phyloP scores from a whole-genome alignment of 495 filamentous ascomycete species.

The Talaromyces adpressus region DNA sequence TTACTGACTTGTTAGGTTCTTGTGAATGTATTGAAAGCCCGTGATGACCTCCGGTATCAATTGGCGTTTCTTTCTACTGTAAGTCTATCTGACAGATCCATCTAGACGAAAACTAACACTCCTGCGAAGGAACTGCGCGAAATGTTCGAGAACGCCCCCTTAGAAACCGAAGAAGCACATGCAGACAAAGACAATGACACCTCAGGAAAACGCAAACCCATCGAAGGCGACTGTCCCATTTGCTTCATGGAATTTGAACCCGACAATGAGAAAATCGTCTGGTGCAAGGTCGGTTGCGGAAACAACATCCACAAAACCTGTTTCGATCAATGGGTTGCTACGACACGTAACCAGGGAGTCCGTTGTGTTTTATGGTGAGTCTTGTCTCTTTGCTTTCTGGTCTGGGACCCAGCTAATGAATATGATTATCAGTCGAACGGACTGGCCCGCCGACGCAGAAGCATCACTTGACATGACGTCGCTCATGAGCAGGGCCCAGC shows the following conservation, averaged over 20 bases:
- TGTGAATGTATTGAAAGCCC: slow-evolving; percentile 57
- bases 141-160: slow-evolving; percentile 29
- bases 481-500: slow-evolving; percentile 29
- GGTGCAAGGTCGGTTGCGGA: slow-evolving; percentile 66
- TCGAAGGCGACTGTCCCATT: slow-evolving; percentile 75
- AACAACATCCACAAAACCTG: slow-evolving; percentile 73
- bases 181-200: slow-evolving; percentile 13
- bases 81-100: slow-evolving; percentile 10
- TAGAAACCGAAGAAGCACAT: slow-evolving; percentile 17
- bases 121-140: slow-evolving; percentile 9
- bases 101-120: too few species aligned
- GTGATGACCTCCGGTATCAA: slow-evolving; percentile 61
- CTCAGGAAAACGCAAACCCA: slow-evolving; percentile 46
- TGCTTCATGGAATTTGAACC: slow-evolving; percentile 64
- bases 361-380: slow-evolving; percentile 60
- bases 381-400: background rate
- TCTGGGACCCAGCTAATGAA: background rate
- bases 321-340: slow-evolving; percentile 63
- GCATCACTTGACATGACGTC: slow-evolving; percentile 31
- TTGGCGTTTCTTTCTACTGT: slow-evolving; percentile 57
- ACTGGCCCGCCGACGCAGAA: slow-evolving; percentile 51
- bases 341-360: slow-evolving; percentile 44
- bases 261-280: slow-evolving; percentile 52
- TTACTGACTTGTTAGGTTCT: slow-evolving; percentile 43
- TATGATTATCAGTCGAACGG: slow-evolving; percentile 39